A percentile compares a stretch with the other conserved stretches of the same genome.
Evolutionary conservation across 305 asterid genomes (phyloP).

Genomic region (Solanum hybrid): DNA sequence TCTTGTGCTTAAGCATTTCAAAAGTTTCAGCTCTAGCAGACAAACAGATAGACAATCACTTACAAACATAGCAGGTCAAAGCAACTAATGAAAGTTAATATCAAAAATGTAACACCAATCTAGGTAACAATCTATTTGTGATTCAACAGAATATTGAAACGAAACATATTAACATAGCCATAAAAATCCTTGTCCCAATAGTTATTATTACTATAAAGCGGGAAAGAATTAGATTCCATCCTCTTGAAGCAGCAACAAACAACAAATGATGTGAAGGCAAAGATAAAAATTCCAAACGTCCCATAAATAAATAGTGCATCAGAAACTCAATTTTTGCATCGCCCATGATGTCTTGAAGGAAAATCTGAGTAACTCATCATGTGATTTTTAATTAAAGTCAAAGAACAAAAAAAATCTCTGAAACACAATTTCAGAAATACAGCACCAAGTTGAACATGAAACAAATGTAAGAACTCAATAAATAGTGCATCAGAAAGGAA

Average conservation of each 20-base stretch:
- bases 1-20: neutral
- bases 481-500: neutral
- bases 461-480: neutral
- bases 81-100: neutral
- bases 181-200: neutral
- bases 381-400: conserved; percentile 14
- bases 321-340: conserved; percentile 77
- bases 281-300: neutral
- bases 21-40: neutral
- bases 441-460: neutral
- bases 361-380: conserved; percentile 88
- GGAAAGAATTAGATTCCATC: neutral
- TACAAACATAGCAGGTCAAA: neutral
- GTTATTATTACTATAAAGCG: neutral
- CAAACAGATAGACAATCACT: neutral
- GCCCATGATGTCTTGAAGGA: conserved; percentile 79
- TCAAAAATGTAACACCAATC: neutral
- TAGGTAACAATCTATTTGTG: neutral
- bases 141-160: neutral
- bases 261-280: conserved; percentile 14
- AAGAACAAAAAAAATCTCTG: neutral
- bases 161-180: neutral
- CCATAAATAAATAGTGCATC: conserved; percentile 16
- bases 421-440: neutral
- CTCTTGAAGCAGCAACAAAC: neutral